Percentiles rank a stretch among this genome's conserved stretches.
Conservation (phyloP, 1,139 yeast species). For the Saccharomyces hybrid region DNA sequence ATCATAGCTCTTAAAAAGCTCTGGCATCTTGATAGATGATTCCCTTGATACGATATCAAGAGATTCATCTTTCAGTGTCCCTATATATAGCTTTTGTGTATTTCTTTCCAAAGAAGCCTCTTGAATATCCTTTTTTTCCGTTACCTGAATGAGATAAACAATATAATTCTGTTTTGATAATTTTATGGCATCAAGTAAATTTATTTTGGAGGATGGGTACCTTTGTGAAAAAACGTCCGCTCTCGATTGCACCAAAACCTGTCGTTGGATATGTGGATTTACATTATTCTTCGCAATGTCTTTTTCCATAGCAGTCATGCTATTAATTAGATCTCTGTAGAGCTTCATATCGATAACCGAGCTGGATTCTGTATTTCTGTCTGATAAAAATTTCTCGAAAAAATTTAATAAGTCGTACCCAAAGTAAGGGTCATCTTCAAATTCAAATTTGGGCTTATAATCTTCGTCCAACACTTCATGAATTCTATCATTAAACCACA, state of each 20-base stretch:
- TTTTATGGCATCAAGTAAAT: neutral
- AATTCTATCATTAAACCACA: constrained; percentile 22
- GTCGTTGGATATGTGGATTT: neutral
- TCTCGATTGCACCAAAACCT: neutral
- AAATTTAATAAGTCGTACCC: constrained; percentile 8
- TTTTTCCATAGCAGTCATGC: neutral
- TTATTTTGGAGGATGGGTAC: neutral
- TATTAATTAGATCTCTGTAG: neutral
- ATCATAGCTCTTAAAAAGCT: neutral
- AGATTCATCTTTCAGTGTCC: neutral
- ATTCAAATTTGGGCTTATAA: constrained; percentile 11
- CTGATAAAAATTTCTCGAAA: constrained; percentile 8
- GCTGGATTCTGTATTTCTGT: neutral
- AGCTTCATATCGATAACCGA: neutral
- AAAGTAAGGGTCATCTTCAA: constrained; percentile 7
- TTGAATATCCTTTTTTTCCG: neutral
- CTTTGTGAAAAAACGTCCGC: neutral
- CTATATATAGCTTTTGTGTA: neutral
- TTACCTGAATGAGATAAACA: neutral
- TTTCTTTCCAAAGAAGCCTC: neutral
- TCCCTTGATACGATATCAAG: neutral
- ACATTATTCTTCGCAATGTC: neutral
- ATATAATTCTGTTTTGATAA: neutral
- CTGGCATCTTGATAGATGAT: neutral
- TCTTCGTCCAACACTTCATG: constrained; percentile 18